A percentile compares a stretch with the other conserved stretches of the same genome.
phyloP scores from a whole-genome alignment of 257 asterid species.

The Echites panduratus region DNA sequence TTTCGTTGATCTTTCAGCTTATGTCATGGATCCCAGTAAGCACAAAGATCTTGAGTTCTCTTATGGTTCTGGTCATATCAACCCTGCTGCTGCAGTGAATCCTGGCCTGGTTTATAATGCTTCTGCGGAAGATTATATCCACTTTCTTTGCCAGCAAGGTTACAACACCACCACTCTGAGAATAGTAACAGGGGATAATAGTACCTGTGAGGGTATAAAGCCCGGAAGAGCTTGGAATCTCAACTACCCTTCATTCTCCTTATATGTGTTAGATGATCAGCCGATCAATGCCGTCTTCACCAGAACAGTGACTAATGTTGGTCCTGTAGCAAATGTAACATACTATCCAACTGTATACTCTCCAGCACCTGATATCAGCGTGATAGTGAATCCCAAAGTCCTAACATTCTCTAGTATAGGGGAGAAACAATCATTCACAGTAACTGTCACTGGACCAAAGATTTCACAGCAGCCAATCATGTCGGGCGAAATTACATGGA shows the following conservation, averaged over 20 bases:
- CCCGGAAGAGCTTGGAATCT: constrained; percentile 13
- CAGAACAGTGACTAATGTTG: constrained; percentile 15
- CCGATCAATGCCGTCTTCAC: constrained; percentile 9
- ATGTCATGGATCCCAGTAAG: background rate
- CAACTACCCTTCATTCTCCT: constrained; percentile 17
- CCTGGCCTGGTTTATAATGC: constrained; percentile 18
- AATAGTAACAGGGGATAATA: constrained; percentile 7
- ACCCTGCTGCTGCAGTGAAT: constrained; percentile 7
- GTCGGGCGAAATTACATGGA: constrained; percentile 45
- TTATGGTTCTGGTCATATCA: constrained; percentile 15
- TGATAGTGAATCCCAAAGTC: constrained; percentile 30
- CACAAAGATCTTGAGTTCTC: constrained; percentile 16
- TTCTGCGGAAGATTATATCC: constrained; percentile 7
- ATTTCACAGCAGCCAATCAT: constrained; percentile 46
- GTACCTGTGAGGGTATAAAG: background rate
- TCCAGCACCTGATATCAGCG: background rate
- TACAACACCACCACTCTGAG: constrained; percentile 8
- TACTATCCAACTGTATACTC: background rate
- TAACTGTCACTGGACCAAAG: constrained; percentile 34
- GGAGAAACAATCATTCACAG: constrained; percentile 43
- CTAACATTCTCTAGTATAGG: constrained; percentile 42
- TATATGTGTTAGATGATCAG: constrained; percentile 8
- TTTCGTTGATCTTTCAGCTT: background rate
- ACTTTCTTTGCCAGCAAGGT: constrained; percentile 18
- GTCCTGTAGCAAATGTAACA: background rate